These are phyloP conservation scores for Alnus rubra DNA, from an alignment of 306 rosid genomes.

Conservation along the genomic window DNA sequence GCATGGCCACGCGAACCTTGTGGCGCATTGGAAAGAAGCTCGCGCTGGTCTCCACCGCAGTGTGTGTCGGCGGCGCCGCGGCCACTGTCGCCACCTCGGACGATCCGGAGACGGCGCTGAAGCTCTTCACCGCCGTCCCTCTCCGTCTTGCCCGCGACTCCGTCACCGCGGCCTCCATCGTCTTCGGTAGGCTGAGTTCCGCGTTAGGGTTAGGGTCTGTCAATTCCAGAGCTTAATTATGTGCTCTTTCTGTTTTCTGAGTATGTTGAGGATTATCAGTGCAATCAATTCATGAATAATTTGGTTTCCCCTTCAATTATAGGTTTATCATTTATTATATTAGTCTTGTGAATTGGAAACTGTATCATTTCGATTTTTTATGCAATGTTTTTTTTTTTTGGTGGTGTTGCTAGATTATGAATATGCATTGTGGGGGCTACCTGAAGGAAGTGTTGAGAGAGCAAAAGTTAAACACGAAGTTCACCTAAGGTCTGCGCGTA, in stretches of 20 bases:
- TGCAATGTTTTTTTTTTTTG: background rate
- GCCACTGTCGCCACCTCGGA: conserved; percentile 76
- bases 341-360: conserved; percentile 24
- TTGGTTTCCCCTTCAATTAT: background rate
- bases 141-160: conserved; percentile 75
- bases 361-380: conserved; percentile 1
- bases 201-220: background rate
- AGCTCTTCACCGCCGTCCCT: conserved; percentile 73
- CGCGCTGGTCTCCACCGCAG: conserved; percentile 53
- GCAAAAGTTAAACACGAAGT: conserved; percentile 69
- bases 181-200: conserved; percentile 50
- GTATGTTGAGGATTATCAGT: no score
- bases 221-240: background rate
- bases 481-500: conserved; percentile 86
- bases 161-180: conserved; percentile 69
- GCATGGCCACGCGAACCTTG: conserved; percentile 63
- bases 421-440: conserved; percentile 72
- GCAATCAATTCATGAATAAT: background rate
- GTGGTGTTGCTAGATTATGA: conserved; percentile 63
- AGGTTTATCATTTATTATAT: no score
- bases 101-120: conserved; percentile 66
- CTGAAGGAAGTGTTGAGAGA: conserved; percentile 74
- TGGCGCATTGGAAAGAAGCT: conserved; percentile 76
- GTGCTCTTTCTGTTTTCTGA: no score
- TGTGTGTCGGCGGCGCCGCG: conserved; percentile 61